Evolutionary conservation across 2,329 filamentous ascomycete species (phyloP), one percentile per base, ranked within the genome.

Genomic region (Fusarium sarcochroum): DNA sequence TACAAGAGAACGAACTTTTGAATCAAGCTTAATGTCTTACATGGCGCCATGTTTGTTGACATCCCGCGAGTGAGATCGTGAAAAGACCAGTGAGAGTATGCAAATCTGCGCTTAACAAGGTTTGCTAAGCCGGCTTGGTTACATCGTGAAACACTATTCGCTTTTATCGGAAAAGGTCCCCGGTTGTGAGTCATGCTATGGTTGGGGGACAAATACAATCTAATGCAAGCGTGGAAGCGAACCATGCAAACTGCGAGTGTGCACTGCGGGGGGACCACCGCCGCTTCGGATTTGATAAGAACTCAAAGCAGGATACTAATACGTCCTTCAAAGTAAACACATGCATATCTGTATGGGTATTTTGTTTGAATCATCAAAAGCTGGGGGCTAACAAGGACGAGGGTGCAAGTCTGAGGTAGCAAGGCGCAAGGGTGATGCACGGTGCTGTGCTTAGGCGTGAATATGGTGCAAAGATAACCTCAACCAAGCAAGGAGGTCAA

Each of bases 401-500:
- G 51, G 55, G 53, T 60, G 41, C 35, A 62, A 50, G 23, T 20
- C 25, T 42, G 52, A 56, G 62, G 62, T 58, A 54, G 59, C 44
- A 37, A 63, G 58, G 60, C 58, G 58, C 63, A 71, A 66, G 68
- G 61, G 58, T 50, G 37, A 60, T 72, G 72, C 73, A 75, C 71
- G 72, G 51, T 70, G 64, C 40, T 54, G 48, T 66, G 58, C 49
- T 69, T 47, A 25, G 42, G 58, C 73, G 73, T 75, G 73, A 75
- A 75, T 66, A 71, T 66, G 62, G 58, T 52, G 63, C 57, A 70
- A 70, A 56, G 55, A 58, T 44, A 57, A 38, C 52, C 25, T 48
- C 46, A 40, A 59, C 23, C 9, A 48, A 54, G 27, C 27, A 44
- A 61, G 50, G 47, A 70, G 49, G 38, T 42, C 32, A 40, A 44